phyloP scores from a whole-genome alignment of 208 protist species.

The Trichomonas vaginalis region DNA sequence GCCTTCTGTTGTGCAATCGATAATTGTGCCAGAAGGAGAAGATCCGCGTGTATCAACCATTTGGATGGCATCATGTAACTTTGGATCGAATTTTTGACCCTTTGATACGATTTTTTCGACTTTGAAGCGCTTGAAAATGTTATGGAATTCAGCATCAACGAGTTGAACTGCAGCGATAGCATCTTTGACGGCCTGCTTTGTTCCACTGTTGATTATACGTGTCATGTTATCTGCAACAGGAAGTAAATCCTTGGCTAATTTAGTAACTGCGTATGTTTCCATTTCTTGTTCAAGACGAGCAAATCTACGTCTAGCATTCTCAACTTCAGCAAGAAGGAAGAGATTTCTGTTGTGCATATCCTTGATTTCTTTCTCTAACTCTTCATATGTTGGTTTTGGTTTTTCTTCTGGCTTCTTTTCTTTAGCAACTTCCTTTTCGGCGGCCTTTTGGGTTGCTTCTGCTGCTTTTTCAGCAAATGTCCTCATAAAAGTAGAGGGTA shows the following conservation, averaged over 20 bases:
- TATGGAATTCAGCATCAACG: not conserved
- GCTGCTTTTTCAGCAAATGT: not conserved
- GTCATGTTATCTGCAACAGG: not conserved
- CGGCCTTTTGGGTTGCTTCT: not conserved
- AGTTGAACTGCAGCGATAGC: not conserved
- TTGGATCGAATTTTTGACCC: not conserved
- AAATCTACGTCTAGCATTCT: not conserved
- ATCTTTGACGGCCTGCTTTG: not conserved
- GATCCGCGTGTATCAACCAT: not conserved
- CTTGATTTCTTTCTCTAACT: not conserved
- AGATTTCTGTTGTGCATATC: not conserved
- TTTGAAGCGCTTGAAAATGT: not conserved
- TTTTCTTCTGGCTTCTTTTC: not conserved
- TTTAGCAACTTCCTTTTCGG: not conserved
- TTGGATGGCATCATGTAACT: slow-evolving; percentile 1
- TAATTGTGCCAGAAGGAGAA: not conserved
- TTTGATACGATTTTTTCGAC: not conserved
- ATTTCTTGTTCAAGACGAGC: not conserved
- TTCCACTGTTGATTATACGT: not conserved
- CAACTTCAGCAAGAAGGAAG: not conserved
- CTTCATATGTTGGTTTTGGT: not conserved
- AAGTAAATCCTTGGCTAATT: not conserved
- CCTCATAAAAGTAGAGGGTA: not conserved
- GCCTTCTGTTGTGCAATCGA: not conserved
- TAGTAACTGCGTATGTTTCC: not conserved